Percentiles rank a stretch among this genome's conserved stretches.
Conservation (phyloP, 345 rosid species). For the Eucalyptus coolabah region DNA sequence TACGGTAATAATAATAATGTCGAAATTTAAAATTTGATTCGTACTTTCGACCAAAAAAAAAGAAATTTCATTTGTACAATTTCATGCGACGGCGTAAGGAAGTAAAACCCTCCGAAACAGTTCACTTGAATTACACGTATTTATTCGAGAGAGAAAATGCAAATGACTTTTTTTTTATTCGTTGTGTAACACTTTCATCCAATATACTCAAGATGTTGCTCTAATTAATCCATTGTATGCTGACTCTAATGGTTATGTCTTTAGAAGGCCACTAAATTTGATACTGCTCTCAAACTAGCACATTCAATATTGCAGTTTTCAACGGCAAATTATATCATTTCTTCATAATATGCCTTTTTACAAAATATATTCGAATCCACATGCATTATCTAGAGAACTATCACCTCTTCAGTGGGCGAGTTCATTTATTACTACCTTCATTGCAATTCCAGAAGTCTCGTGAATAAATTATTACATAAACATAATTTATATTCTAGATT, state of each 20-base stretch:
- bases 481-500: no score
- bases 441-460: background rate
- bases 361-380: no score
- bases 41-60: no score
- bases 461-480: no score
- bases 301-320: background rate
- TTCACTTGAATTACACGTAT: accelerated
- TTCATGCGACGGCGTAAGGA: background rate
- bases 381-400: no score
- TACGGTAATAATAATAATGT: background rate
- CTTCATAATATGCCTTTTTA: background rate
- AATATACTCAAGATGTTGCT: no score
- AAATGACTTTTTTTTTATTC: no score
- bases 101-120: background rate
- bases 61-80: no score
- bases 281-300: background rate
- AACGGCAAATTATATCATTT: no score
- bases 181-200: no score
- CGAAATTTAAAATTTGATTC: background rate
- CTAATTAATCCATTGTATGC: no score
- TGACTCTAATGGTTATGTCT: background rate
- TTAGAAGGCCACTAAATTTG: background rate
- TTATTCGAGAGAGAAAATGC: background rate
- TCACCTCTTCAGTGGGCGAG: background rate
- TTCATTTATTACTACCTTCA: background rate